phyloP scores from a whole-genome alignment of 2,329 filamentous ascomycete species.

The Fusarium sp. region DNA sequence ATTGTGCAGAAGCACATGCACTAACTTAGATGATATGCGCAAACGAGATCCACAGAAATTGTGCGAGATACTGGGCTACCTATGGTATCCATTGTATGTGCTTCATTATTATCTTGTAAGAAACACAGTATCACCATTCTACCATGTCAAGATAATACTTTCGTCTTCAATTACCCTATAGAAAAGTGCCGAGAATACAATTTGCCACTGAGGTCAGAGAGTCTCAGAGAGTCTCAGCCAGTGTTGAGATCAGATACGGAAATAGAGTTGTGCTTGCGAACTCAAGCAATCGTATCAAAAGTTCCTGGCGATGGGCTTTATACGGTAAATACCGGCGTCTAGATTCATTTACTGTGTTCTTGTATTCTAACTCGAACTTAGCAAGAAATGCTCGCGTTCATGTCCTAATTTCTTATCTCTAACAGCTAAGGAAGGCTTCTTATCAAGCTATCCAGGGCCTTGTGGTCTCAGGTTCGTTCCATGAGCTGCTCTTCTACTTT shows the following conservation, averaged over 20 bases:
- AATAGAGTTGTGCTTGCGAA: background rate
- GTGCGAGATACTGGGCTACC: background rate
- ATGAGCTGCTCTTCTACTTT: background rate
- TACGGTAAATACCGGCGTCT: background rate
- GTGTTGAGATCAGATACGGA: background rate
- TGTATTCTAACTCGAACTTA: background rate
- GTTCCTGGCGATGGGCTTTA: background rate
- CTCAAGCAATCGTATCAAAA: background rate
- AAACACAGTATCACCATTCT: background rate
- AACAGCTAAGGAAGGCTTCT: background rate
- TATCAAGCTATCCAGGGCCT: background rate
- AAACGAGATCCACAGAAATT: background rate
- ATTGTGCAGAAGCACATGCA: conserved; percentile 18
- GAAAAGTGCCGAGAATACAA: background rate
- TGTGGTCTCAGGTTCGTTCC: background rate
- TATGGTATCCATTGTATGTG: background rate
- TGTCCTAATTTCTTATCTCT: background rate
- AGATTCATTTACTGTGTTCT: background rate
- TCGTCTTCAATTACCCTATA: background rate
- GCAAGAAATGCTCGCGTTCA: background rate
- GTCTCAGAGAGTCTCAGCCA: background rate
- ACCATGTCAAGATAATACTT: background rate
- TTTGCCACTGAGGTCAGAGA: background rate
- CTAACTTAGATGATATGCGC: background rate
- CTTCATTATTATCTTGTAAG: background rate